These are phyloP conservation scores for Sonneratia caseolaris DNA, from an alignment of 345 rosid genomes.

Conservation along the genomic window DNA sequence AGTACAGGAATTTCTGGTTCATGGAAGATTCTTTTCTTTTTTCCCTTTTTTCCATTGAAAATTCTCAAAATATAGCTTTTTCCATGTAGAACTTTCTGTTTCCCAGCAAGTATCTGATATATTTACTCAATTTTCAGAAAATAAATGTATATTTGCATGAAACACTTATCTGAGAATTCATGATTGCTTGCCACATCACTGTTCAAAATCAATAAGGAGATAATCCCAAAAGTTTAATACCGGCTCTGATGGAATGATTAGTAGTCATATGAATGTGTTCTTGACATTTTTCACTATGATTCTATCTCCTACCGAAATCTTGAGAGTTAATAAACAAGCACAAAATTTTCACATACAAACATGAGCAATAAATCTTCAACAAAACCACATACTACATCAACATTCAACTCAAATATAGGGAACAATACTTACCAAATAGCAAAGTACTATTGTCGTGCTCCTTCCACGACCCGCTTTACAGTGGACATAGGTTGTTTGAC, in stretches of 20 bases:
- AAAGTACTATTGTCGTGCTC: slow-evolving; percentile 77
- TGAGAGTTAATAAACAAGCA: background rate
- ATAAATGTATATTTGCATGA: background rate
- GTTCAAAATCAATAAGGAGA: background rate
- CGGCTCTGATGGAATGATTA: no score
- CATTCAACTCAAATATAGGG: slow-evolving; percentile 1
- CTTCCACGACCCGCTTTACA: slow-evolving; percentile 96
- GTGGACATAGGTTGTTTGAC: slow-evolving; percentile 75
- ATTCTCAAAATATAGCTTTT: background rate
- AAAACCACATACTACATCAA: background rate
- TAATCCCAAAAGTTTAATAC: no score
- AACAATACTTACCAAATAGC: slow-evolving; percentile 33
- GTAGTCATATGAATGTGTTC: no score
- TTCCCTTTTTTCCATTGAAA: background rate
- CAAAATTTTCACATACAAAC: background rate
- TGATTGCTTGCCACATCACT: background rate
- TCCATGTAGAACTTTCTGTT: background rate
- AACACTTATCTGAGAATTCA: background rate
- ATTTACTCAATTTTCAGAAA: background rate
- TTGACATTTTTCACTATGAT: background rate
- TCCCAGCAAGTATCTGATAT: background rate
- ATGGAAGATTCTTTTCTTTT: background rate
- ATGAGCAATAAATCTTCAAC: background rate
- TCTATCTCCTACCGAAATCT: background rate
- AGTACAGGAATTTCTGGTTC: background rate